A percentile compares a stretch with the other conserved stretches of the same genome.
Conservation (phyloP, 371 early-diverging fungal genomes). For the Mucor ambiguus region DNA sequence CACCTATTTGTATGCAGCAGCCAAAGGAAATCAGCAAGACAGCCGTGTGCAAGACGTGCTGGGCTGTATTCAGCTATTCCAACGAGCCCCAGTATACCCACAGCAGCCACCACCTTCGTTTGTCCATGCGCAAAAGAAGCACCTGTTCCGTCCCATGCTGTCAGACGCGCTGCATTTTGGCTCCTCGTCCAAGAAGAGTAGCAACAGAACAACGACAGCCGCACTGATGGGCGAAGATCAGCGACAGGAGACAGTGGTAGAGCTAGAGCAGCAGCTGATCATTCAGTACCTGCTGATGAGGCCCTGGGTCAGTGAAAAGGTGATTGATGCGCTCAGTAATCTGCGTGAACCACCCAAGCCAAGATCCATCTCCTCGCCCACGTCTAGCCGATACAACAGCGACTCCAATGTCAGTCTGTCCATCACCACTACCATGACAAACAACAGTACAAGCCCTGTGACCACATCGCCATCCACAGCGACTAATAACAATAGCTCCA, state of each 20-base stretch:
- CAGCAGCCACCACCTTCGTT: constrained; percentile 50
- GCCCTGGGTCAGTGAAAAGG: constrained; percentile 59
- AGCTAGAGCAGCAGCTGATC: constrained; percentile 46
- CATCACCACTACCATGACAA: not conserved
- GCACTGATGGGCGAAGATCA: constrained; percentile 22
- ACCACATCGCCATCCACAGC: not conserved
- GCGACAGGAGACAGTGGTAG: constrained; percentile 22
- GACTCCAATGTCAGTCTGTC: not conserved
- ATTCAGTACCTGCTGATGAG: constrained; percentile 62
- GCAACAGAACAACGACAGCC: constrained; percentile 14
- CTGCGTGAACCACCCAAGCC: constrained; percentile 63
- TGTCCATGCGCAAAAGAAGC: constrained; percentile 44
- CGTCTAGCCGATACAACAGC: not conserved
- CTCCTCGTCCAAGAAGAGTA: constrained; percentile 21
- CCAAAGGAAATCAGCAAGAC: constrained; percentile 53
- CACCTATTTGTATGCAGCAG: constrained; percentile 68
- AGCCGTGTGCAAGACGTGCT: constrained; percentile 46
- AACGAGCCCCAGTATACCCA: constrained; percentile 57
- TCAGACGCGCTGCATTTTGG: constrained; percentile 45
- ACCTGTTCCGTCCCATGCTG: constrained; percentile 42
- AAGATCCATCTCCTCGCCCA: constrained; percentile 19
- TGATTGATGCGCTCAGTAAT: constrained; percentile 68
- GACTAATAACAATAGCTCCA: not conserved
- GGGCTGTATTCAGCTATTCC: constrained; percentile 47
- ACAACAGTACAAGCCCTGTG: not conserved